Base-by-base conservation (phyloP, 805 yeast genomes). In the Saturnispora besseyi region DNA sequence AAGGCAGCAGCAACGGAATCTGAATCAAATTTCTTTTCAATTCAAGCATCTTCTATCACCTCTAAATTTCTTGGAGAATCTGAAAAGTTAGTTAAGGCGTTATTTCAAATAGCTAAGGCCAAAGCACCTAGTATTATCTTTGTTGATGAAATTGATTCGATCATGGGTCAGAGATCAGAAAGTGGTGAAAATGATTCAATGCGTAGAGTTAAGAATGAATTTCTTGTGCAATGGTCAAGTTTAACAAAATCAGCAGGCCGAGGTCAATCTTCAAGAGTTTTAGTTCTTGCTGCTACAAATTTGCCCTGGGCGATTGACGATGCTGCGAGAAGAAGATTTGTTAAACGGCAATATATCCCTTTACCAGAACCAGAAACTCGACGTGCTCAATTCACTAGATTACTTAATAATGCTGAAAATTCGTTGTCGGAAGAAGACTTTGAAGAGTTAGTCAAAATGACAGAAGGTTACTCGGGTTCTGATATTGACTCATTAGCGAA, bases 301-400 rank as follows among this genome's bases (percentile, higher is more conserved):
- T 64, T 91, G 53, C 99, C 99, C 0, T 91, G 99, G 99, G 84
- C 88, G 2, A 89, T 87, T 53, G 99, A 91, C 65, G 98, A 93
- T 61, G 97, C 97, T 2, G 97, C 98, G 0, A 73, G 97, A 59
- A 77, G 98, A 63, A 74, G 98, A 54, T 91, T 91, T 67, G 95
- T 87, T 6, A 78, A 95, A 59, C 73, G 97, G 46, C 95, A 87
- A 61, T 90, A 93, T 66, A 90, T 93, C 49, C 98, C 98, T 4
- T 70, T 93, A 43, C 98, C 99, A 0, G 98, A 90, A 62, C 76
- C 72, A 24, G 90, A 84, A 56, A 88, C 97, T 2, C 71, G 98
- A 51, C 68, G 73, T 46, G 76, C 77, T 4, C 97, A 91, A 61
- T 70, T 91, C 21, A 63, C 67, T 47, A 84, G 81, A 59, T 74